Evolutionary conservation across 805 yeast species (phyloP).

Genomic region (Nakazawaea ernobii): DNA sequence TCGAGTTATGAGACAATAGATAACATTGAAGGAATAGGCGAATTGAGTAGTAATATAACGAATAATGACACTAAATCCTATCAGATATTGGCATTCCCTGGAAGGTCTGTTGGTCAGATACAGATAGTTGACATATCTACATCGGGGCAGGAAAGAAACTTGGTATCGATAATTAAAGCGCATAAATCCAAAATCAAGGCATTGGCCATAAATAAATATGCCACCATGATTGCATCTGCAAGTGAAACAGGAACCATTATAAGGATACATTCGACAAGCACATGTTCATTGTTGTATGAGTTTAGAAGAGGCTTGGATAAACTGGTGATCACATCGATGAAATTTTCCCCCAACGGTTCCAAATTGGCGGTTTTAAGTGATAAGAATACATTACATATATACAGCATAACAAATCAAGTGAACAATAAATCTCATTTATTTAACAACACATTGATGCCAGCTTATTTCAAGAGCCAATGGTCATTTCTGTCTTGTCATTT

Average conservation of each 20-base stretch:
- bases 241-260: conserved; percentile 79
- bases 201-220: conserved; percentile 56
- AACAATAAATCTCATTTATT: conserved; percentile 58
- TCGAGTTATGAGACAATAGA: conserved; percentile 59
- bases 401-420: conserved; percentile 32
- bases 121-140: conserved; percentile 74
- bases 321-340: conserved; percentile 77
- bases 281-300: conserved; percentile 69
- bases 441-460: conserved; percentile 54
- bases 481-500: conserved; percentile 69
- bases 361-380: conserved; percentile 83
- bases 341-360: conserved; percentile 71
- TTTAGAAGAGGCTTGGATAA: conserved; percentile 87
- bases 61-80: conserved; percentile 1
- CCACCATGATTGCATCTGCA: conserved; percentile 72
- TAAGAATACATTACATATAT: conserved; percentile 85
- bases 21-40: conserved; percentile 62
- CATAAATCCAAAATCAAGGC: conserved; percentile 65
- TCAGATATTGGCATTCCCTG: conserved; percentile 72
- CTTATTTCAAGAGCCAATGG: conserved; percentile 83
- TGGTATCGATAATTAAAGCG: conserved; percentile 68
- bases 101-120: conserved; percentile 67
- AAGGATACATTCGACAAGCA: conserved; percentile 62
- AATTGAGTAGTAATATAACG: conserved; percentile 31
- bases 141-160: conserved; percentile 54